Conservation (phyloP, 768 basidiomycete species). For the Punctularia strigosozonata region DNA sequence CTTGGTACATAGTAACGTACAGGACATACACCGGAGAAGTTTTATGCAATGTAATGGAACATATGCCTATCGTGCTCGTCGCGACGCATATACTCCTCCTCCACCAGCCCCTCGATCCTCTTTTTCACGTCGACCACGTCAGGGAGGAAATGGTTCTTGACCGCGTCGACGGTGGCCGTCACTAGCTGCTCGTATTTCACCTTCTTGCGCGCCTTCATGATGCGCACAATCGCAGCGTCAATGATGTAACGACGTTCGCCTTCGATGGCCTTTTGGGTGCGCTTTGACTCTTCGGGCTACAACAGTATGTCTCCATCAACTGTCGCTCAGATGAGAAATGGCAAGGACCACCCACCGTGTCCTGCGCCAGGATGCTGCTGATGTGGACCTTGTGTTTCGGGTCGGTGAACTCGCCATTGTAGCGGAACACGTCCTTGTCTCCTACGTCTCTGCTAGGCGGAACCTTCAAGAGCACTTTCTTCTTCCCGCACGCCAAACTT, state of each 20-base stretch:
- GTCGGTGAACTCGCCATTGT: conserved; percentile 78
- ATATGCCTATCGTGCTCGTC: conserved; percentile 59
- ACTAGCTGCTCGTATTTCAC: conserved; percentile 70
- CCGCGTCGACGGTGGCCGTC: conserved; percentile 74
- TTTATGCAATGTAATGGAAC: conserved; percentile 71
- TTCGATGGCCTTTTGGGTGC: conserved; percentile 76
- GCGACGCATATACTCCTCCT: conserved; percentile 76
- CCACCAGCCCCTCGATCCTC: conserved; percentile 71
- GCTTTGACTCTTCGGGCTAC: conserved; percentile 79
- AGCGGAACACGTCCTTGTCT: conserved; percentile 64
- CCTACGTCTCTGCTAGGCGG: conserved; percentile 72
- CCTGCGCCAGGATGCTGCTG: conserved; percentile 91
- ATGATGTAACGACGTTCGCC: conserved; percentile 77
- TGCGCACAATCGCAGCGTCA: conserved; percentile 91
- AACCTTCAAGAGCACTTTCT: conserved; percentile 74
- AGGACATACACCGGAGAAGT: background rate
- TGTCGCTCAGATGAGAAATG: background rate
- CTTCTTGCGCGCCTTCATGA: conserved; percentile 91
- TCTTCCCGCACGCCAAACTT: conserved; percentile 85
- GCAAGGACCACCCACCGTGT: conserved; percentile 47
- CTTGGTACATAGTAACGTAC: background rate
- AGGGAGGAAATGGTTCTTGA: conserved; percentile 81
- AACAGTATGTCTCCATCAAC: background rate
- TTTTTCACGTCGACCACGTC: conserved; percentile 79
- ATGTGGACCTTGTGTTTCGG: conserved; percentile 75